Percentiles rank a stretch among this genome's conserved stretches.
Conservation (phyloP, 2,329 filamentous ascomycete genomes). For the Periconia sp. region DNA sequence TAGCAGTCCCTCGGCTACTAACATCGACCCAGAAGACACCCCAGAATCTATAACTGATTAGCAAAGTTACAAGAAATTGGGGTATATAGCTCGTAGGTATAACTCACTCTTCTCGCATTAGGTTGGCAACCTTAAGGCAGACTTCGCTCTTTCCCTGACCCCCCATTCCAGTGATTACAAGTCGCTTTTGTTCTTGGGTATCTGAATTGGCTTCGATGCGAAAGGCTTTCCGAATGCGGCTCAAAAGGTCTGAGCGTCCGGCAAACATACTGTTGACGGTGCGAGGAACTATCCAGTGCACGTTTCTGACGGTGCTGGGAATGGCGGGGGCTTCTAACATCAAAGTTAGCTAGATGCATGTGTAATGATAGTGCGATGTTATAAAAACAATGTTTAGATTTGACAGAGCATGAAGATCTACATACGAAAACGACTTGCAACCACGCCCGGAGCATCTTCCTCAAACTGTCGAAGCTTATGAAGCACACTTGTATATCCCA, state of each 20-base stretch:
- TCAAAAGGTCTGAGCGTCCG: constrained; percentile 23
- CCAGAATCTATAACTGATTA: constrained; percentile 33
- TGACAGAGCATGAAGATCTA: neutral
- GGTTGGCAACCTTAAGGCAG: constrained; percentile 31
- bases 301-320: too few species aligned
- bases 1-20: constrained; percentile 22
- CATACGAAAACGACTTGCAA: constrained; percentile 1
- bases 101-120: constrained; percentile 27
- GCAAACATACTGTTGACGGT: constrained; percentile 27
- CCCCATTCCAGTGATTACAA: constrained; percentile 38
- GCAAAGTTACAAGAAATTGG: too few species aligned
- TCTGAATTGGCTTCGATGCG: neutral
- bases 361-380: too few species aligned
- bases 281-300: constrained; percentile 26
- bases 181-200: constrained; percentile 21
- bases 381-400: too few species aligned
- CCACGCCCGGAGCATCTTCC: neutral
- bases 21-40: constrained; percentile 43
- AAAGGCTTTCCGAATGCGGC: constrained; percentile 4
- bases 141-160: constrained; percentile 42
- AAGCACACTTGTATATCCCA: too few species aligned
- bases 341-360: too few species aligned
- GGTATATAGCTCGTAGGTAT: neutral
- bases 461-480: neutral
- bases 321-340: too few species aligned